Evolutionary conservation across 2,329 filamentous ascomycete genomes (phyloP).

Genomic region (Penicillium aurantiogriseum): DNA sequence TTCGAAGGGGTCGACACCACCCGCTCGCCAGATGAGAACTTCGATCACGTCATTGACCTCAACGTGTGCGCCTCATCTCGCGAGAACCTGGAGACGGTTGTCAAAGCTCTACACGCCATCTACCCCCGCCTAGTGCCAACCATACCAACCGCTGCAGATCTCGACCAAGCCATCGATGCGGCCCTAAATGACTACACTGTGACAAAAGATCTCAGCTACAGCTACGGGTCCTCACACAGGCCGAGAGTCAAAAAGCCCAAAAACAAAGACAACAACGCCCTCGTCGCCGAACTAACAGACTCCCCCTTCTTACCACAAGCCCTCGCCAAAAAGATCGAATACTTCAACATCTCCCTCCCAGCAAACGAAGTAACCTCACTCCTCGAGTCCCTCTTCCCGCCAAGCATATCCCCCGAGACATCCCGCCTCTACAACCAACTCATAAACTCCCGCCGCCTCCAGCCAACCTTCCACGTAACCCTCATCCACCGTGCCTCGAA

Average conservation of each 20-base stretch:
- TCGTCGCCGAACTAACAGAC: neutral
- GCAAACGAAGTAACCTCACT: slow-evolving; percentile 52
- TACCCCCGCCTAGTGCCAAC: slow-evolving; percentile 70
- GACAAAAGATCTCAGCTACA: slow-evolving; percentile 66
- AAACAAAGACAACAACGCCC: slow-evolving; percentile 20
- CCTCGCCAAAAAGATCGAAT: slow-evolving; percentile 60
- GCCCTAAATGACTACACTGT: slow-evolving; percentile 77
- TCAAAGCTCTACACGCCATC: slow-evolving; percentile 67
- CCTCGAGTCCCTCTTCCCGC: slow-evolving; percentile 69
- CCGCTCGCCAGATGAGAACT: slow-evolving; percentile 70
- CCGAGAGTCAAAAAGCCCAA: slow-evolving; percentile 41
- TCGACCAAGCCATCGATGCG: slow-evolving; percentile 74
- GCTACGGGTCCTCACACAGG: slow-evolving; percentile 30
- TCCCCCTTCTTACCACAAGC: slow-evolving; percentile 32
- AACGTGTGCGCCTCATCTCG: slow-evolving; percentile 76
- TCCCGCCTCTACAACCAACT: slow-evolving; percentile 74
- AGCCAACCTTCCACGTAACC: slow-evolving; percentile 88
- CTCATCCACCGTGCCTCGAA: slow-evolving; percentile 75
- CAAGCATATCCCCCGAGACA: slow-evolving; percentile 50
- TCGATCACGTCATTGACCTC: slow-evolving; percentile 81
- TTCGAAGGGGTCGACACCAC: slow-evolving; percentile 75
- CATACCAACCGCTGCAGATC: slow-evolving; percentile 68
- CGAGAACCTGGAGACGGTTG: slow-evolving; percentile 77
- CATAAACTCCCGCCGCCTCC: slow-evolving; percentile 69
- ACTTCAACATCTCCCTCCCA: slow-evolving; percentile 61